Base-by-base conservation (phyloP, 208 protist genomes). In the Acanthamoeba triangularis region DNA sequence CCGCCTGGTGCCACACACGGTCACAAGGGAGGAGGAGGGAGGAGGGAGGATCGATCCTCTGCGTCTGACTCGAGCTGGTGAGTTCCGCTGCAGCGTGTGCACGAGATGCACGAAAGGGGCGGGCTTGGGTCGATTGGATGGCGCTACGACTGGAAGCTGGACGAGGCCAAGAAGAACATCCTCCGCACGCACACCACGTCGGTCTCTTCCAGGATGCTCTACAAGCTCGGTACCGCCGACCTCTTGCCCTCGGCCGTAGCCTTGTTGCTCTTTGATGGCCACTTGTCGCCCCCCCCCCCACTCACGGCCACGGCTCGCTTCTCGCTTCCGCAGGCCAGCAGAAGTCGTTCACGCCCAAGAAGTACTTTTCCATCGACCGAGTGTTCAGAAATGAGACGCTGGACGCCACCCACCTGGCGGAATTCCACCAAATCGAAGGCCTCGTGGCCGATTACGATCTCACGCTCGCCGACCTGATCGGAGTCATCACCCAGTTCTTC, bases 181-280 rank as follows among this genome's bases (percentile, higher is more conserved):
- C 97, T 99, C 20, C 98, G 99, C 95, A 99, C 99, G 59, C 99
- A 99, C 98, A 99, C 99, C 0, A 99, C 99, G n/a, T 99, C 99
- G 67, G 98, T 99, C 56, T 99, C 99, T 25, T 98, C 99, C 37
- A 98, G 99, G 94, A 99, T 99, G 96, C 98, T 99, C 0, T 99
- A 99, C 97, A 97, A 99, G 91, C 95, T 99, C 3, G 99, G 67
- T 76, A 76, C 30, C n/a, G n/a, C 0, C 20, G 35, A 0, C 16
- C 61, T 67, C 98, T 33, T 96, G 99, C 94, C 85, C 98, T n/a
- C 35, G 63, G 8, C 23, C 88, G 78, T 6, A 23, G 11, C 14
- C 52, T 95, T 33, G 95, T 44, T 16, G n/a, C 25, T 54, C 28
- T 30, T 3, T 41, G 37, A 41, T 41, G 44, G 49, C 25, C 28